Base-by-base conservation (phyloP, 1,139 yeast species). In the Hanseniaspora gamundiae region DNA sequence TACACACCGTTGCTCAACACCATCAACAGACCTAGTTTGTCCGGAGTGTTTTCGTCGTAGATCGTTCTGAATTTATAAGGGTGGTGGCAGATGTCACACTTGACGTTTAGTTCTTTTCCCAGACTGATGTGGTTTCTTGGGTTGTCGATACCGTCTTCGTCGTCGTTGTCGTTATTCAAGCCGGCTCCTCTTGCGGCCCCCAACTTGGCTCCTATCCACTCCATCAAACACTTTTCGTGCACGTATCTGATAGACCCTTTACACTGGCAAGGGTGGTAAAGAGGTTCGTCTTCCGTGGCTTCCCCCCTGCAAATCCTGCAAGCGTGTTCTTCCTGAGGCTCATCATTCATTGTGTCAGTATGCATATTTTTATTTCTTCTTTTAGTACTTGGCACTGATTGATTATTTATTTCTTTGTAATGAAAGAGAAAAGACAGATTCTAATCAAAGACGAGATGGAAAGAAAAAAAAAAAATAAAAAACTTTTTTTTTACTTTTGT, bases 221-320 rank as follows among this genome's bases (percentile, higher is more conserved):
- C 94, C 55, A 80, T 68, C 41, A 91, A 66, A 64, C 98, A 91
- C 42, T 81, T 93, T 60, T 91, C 94, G 62, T 91, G 99, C 46
- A 91, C 85, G 57, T 79, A 87, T 59, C 83, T 83, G 58, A 91
- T 93, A 26, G 95, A 82, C 2, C 99, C 99, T 48, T 87, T 73
- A 62, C 98, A 91, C 56, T 76, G 80, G 64, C 99, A 91, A 1
- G 99, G 98, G 62, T 85, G 91, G 51, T 75, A 81, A 42, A 91
- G 67, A 3, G 96, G 96, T 51, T 85, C 91, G 1, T 73, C 75
- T 0, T 65, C 66, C 0, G 93, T 75, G n/a, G 77, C 91, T 55
- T 86, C 97, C 41, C 94, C 91, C 46, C 95, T 80, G 61, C 99
- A 91, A 45, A 91, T 88, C 49, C 98, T 80, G 62, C 99, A 93